Conservation (phyloP, 2,329 filamentous ascomycete genomes). For the Botrytis elliptica region DNA sequence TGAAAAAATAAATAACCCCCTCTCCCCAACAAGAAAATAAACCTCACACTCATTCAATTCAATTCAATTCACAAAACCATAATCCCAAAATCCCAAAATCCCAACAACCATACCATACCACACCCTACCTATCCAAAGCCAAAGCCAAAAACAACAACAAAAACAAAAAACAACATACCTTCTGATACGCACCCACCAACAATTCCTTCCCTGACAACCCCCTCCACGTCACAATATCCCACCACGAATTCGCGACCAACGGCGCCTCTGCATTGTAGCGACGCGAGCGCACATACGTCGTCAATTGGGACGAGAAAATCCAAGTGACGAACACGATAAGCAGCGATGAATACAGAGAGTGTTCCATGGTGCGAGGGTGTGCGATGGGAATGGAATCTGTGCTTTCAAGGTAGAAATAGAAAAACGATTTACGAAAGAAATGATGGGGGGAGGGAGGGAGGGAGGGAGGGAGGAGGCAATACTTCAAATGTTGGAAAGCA, state of each 20-base stretch:
- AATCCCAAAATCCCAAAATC: neutral
- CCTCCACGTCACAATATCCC: neutral
- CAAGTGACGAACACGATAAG: neutral
- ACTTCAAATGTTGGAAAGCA: neutral
- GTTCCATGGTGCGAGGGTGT: neutral
- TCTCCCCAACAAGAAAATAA: neutral
- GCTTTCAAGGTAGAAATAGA: neutral
- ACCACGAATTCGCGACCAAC: slow-evolving; percentile 6
- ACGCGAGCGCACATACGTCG: neutral
- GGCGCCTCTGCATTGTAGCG: neutral
- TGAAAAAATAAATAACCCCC: too few relatives aligned
- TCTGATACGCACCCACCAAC: slow-evolving; percentile 11
- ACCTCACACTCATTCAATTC: neutral
- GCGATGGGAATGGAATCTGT: neutral
- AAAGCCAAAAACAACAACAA: neutral
- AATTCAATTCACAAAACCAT: neutral
- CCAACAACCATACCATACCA: neutral
- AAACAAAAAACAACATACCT: neutral
- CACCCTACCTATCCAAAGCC: neutral
- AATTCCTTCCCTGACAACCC: neutral
- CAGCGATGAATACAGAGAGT: slow-evolving; percentile 5
- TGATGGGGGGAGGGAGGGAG: too few relatives aligned
- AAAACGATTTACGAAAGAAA: neutral
- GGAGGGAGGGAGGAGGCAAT: neutral
- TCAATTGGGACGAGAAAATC: neutral